Percentiles rank a stretch among this genome's conserved stretches.
phyloP scores from a whole-genome alignment of 139 green algal species.

The Spirogloea muscicola region DNA sequence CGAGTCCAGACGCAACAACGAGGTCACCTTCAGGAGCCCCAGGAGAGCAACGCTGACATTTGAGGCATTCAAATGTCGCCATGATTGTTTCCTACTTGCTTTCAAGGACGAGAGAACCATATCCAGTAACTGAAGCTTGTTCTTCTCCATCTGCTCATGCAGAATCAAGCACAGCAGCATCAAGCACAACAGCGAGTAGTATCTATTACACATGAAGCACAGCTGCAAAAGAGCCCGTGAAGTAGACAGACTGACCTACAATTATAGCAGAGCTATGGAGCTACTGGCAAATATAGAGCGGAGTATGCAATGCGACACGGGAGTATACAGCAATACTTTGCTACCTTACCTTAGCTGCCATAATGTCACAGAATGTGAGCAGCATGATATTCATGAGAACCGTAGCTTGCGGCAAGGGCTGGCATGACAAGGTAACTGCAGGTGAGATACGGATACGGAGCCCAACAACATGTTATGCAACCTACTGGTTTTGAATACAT shows the following conservation, averaged over 20 bases:
- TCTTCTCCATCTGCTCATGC: conserved; percentile 13
- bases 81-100: conserved; percentile 17
- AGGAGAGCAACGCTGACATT: conserved; percentile 41
- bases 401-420: conserved; percentile 25
- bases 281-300: too few relatives aligned
- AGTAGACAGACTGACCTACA: too few relatives aligned
- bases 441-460: too few relatives aligned
- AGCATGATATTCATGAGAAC: conserved; percentile 38
- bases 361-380: conserved; percentile 22
- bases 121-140: conserved; percentile 28
- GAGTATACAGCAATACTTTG: too few relatives aligned
- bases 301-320: too few relatives aligned
- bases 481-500: too few relatives aligned
- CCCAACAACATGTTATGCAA: too few relatives aligned
- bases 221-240: too few relatives aligned
- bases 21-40: conserved; percentile 30
- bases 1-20: too few relatives aligned
- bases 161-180: neutral
- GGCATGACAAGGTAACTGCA: neutral
- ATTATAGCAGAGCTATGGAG: too few relatives aligned
- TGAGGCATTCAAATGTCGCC: conserved; percentile 17
- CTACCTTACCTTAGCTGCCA: conserved; percentile 38
- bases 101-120: conserved; percentile 34
- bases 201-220: too few relatives aligned
- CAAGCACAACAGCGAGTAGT: too few relatives aligned